phyloP scores from a whole-genome alignment of 2,329 filamentous ascomycete species.

The Sarocladium brachiariae region DNA sequence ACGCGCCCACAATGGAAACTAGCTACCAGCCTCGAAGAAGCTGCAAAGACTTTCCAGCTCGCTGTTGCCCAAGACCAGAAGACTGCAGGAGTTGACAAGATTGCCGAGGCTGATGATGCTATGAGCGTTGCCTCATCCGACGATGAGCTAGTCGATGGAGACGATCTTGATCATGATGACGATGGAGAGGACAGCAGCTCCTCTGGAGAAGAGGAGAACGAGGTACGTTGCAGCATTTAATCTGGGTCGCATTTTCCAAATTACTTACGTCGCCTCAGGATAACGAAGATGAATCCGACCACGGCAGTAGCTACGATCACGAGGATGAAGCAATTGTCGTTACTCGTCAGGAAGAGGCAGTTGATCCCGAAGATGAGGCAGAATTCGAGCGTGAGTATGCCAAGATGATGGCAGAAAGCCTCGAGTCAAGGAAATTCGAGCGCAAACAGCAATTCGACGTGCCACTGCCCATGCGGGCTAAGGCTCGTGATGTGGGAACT shows the following conservation, averaged over 20 bases:
- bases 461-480: conserved; percentile 81
- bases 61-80: conserved; percentile 90
- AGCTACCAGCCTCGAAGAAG: conserved; percentile 72
- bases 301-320: conserved; percentile 14
- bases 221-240: conserved; percentile 31
- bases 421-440: conserved; percentile 93
- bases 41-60: conserved; percentile 73
- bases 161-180: conserved; percentile 55
- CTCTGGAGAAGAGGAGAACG: conserved; percentile 52
- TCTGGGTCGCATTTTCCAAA: background rate
- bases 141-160: conserved; percentile 63
- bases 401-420: conserved; percentile 95
- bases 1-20: conserved; percentile 92
- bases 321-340: conserved; percentile 87
- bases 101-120: conserved; percentile 63
- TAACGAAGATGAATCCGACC: conserved; percentile 39
- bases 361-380: conserved; percentile 89
- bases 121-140: conserved; percentile 67
- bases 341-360: conserved; percentile 79
- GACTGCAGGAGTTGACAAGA: conserved; percentile 62
- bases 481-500: conserved; percentile 49
- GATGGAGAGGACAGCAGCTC: conserved; percentile 57
- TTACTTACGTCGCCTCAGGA: conserved; percentile 29
- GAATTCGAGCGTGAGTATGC: conserved; percentile 98
- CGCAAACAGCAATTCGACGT: conserved; percentile 93